Conservation (phyloP, 805 yeast genomes). For the Candida hungchunana region DNA sequence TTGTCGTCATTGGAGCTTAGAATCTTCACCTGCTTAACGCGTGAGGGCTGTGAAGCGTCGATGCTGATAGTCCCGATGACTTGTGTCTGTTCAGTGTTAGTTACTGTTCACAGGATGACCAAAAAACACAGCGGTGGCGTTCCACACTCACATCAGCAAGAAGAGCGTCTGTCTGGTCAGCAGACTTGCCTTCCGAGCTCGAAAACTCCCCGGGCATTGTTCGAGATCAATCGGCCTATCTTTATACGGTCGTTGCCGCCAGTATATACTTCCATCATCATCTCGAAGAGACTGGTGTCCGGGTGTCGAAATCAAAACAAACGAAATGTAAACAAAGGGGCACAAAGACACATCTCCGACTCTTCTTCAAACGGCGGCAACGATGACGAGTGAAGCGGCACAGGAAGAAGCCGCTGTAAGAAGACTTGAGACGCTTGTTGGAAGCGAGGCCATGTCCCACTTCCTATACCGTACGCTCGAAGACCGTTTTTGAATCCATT, state of each 20-base stretch:
- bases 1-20: constrained; percentile 22
- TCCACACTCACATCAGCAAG: constrained; percentile 12
- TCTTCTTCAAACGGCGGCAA: background rate
- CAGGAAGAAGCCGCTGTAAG: constrained; percentile 1
- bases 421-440: constrained; percentile 3
- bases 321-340: too few relatives aligned
- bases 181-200: constrained; percentile 2
- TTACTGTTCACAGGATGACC: constrained; percentile 12
- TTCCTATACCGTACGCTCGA: constrained; percentile 8
- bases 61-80: constrained; percentile 12
- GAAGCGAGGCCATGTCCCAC: constrained; percentile 3
- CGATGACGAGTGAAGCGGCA: background rate
- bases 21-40: constrained; percentile 11
- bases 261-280: too few relatives aligned
- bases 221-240: background rate
- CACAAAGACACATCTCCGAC: background rate
- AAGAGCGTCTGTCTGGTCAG: background rate
- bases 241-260: too few relatives aligned
- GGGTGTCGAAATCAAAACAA: background rate
- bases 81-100: constrained; percentile 17
- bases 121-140: background rate
- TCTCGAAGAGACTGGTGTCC: constrained; percentile 3
- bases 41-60: constrained; percentile 9
- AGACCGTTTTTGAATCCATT: constrained; percentile 1
- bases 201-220: constrained; percentile 4